A percentile compares a stretch with the other conserved stretches of the same genome.
Evolutionary conservation across 2,329 filamentous ascomycete genomes (phyloP).

Genomic region (Teratosphaeria zuluensis): DNA sequence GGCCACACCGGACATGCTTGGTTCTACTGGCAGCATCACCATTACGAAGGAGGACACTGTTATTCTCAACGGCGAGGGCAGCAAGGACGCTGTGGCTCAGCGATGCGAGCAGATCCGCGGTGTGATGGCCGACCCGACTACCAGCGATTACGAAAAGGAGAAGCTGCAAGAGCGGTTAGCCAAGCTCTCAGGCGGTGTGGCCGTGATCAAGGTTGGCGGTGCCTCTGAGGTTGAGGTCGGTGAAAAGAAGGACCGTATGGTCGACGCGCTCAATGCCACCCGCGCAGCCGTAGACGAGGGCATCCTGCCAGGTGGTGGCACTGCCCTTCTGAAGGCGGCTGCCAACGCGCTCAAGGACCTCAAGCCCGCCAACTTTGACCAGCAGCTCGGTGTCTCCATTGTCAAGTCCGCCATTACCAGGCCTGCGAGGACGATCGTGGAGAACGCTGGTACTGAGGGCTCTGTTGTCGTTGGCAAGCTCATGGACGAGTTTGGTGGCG

Average conservation of each 20-base stretch:
- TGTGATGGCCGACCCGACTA: conserved; percentile 85
- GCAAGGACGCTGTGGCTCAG: conserved; percentile 86
- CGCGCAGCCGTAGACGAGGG: conserved; percentile 97
- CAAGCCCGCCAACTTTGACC: conserved; percentile 93
- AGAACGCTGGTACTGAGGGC: conserved; percentile 94
- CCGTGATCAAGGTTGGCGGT: conserved; percentile 98
- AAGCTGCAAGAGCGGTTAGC: conserved; percentile 99
- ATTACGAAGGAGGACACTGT: conserved; percentile 99
- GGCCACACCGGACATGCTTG: conserved; percentile 89
- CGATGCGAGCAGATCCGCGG: conserved; percentile 98
- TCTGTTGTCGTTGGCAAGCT: conserved; percentile 97
- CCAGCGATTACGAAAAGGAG: conserved; percentile 99
- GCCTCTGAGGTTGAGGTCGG: conserved; percentile 96
- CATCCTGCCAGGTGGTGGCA: conserved; percentile 97
- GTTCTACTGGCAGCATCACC: conserved; percentile 94
- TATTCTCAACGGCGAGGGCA: conserved; percentile 90
- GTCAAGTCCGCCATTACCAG: conserved; percentile 97
- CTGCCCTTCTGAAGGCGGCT: conserved; percentile 93
- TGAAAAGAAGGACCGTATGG: conserved; percentile 99
- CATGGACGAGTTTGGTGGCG: conserved; percentile 77
- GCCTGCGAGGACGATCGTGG: conserved; percentile 87
- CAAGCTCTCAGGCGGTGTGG: conserved; percentile 97
- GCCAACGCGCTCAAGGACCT: conserved; percentile 74
- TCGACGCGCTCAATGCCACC: conserved; percentile 95
- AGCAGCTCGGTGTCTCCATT: conserved; percentile 95